These are phyloP conservation scores for Ustilago tritici DNA, from an alignment of 1,284 basidiomycete species.

Conservation along the genomic window DNA sequence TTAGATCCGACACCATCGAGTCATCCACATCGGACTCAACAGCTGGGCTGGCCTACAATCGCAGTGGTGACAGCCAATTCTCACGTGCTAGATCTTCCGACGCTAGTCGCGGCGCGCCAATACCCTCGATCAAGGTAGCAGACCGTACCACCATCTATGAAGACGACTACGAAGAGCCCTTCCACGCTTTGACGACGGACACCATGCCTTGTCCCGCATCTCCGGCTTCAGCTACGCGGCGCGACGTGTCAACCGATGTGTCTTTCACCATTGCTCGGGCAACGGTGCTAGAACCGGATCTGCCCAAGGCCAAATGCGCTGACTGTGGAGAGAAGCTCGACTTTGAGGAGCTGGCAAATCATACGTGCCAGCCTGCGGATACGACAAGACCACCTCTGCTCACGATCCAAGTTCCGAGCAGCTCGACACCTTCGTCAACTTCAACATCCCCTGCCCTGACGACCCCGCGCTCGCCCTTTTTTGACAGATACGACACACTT, in stretches of 20 bases:
- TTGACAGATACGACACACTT: conserved; percentile 45
- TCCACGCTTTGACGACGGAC: conserved; percentile 1
- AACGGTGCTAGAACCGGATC: conserved; percentile 44
- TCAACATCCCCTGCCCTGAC: conserved; percentile 17
- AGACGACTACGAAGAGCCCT: conserved; percentile 48
- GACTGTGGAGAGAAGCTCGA: conserved; percentile 55
- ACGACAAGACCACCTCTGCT: conserved; percentile 25
- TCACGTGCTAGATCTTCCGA: neutral
- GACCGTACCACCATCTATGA: conserved; percentile 47
- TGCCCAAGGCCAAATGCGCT: conserved; percentile 60
- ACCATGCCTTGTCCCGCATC: conserved; percentile 8
- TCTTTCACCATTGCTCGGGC: conserved; percentile 34
- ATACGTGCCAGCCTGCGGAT: conserved; percentile 38
- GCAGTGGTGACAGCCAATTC: conserved; percentile 27
- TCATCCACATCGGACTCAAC: conserved; percentile 30
- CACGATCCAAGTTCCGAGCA: conserved; percentile 34
- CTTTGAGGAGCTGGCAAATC: conserved; percentile 57
- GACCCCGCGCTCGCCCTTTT: conserved; percentile 49
- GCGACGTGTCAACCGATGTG: conserved; percentile 14
- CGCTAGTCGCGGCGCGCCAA: neutral
- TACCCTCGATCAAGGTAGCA: conserved; percentile 9
- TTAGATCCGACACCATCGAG: conserved; percentile 20
- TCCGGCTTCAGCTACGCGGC: conserved; percentile 18
- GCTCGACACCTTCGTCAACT: conserved; percentile 19
- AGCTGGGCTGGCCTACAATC: conserved; percentile 22